Percentiles rank a stretch among this genome's conserved stretches.
Evolutionary conservation across 441 rosid species (phyloP).

Genomic region (Eruca vesicaria): DNA sequence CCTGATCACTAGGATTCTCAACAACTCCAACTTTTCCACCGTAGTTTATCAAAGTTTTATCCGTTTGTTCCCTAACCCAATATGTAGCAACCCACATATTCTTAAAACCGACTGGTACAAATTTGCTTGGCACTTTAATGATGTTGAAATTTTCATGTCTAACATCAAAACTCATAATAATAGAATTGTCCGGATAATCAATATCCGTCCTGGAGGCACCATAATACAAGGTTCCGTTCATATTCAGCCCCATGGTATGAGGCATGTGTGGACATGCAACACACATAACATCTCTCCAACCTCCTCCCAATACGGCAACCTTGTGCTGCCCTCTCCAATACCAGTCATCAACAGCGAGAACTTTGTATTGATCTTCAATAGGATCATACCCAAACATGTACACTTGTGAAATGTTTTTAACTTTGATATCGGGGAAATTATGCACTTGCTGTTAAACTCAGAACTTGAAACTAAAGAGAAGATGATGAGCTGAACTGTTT

Average conservation of each 20-base stretch:
- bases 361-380: conserved; percentile 4
- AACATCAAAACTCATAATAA: conserved; percentile 1
- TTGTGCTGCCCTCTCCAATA: not conserved
- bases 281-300: conserved; percentile 8
- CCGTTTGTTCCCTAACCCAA: too few relatives aligned
- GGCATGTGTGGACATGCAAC: not conserved
- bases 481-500: too few relatives aligned
- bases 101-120: not conserved
- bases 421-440: too few relatives aligned
- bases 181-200: not conserved
- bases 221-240: not conserved
- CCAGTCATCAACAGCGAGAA: not conserved
- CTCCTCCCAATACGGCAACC: not conserved
- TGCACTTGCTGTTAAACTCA: too few relatives aligned
- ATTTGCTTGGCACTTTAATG: not conserved
- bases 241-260: not conserved
- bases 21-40: not conserved
- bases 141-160: conserved; percentile 6
- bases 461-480: too few relatives aligned
- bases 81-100: not conserved
- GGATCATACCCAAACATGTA: not conserved
- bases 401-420: too few relatives aligned
- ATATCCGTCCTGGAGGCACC: not conserved
- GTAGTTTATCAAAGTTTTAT: not conserved
- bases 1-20: not conserved